Base-by-base conservation (phyloP, 2,329 filamentous ascomycete genomes). In the Epichloe aotearoae region DNA sequence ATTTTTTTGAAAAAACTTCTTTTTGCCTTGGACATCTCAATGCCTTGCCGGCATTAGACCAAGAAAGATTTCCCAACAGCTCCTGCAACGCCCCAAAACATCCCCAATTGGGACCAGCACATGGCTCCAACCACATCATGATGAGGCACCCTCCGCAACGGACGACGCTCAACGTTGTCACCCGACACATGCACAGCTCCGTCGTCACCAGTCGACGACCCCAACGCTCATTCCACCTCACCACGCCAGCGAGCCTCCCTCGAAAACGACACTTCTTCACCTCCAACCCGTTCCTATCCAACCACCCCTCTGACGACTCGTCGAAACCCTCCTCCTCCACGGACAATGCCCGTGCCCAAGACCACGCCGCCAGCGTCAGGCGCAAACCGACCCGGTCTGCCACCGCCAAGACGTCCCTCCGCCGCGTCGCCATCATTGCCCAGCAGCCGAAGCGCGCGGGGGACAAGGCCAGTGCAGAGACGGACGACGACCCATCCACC, bases 361-460 rank as follows among this genome's bases (percentile, higher is more conserved):
- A 62, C 19, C 58, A 62, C 5, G 45, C 59, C 10, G 46, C 60
- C 2, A 33, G 60, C 20, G 54, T 66, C 47, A 76, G 76, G 59
- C 69, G 74, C 51, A 76, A 76, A 52, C 67, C 70, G 6, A 66
- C 67, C 3, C 67, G 75, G 40, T 59, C 69, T 1, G 64, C 69
- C 3, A 69, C 69, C 3, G 66, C 79, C 43, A 86, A 88, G 57
- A 85, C 83, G 54, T 93, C 88, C 2, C 73, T 96, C 34, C 82
- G 91, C 50, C 79, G 89, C 52, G 88, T 95, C 12, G 88, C 90
- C 34, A 85, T 88, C 17, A 88, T 93, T 59, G 89, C 90, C 17
- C 88, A 95, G 62, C 74, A 74, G 54, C 66, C 71, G n/a, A 69
- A 71, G 49, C 62, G 62, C 48, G 40, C 56, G 19, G 68, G 69